Evolutionary conservation across 805 yeast genomes (phyloP), one percentile per base, ranked within the genome.

Genomic region (Blastobotrys americana): DNA sequence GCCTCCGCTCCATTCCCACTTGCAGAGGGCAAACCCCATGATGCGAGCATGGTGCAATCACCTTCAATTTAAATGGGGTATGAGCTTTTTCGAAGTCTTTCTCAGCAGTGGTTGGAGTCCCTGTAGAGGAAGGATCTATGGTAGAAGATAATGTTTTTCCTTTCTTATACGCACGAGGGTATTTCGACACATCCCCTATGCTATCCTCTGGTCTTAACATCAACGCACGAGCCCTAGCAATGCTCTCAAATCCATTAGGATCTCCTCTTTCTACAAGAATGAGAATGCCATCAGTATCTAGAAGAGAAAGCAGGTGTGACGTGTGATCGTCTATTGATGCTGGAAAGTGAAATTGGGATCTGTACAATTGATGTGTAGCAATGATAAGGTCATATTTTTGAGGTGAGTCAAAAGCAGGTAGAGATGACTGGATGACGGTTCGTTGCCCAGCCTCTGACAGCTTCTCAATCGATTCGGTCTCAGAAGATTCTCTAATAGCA

Each of bases 21-120:
- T 89, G 97, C 44, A 90, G 66, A 0, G 97, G 97, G 57, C 97
- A 89, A 52, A 70, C 73, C 9, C 80, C 76, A 55, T 87, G 96
- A 60, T 93, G 97, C 0, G 90, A 65, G 58, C 97, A 93, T 2
- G 98, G 98, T 0, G 96, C 96, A 16, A 90, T 58, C 5, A 90
- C 71, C 34, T 74, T 73, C 41, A 88, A 56, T 51, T 82, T 80
- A 57, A 74, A 71, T 57, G 74, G 63, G 23, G 37, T 37, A 8
- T 31, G 33, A 13, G 19, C 22, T n/a, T 13, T 4, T 17, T 36
- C 39, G 13, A 8, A 25, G 8, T 25, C 31, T 25, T 13, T 25
- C 31, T 25, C 41, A 21, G 34, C 36, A 13, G 38, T 39, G 38
- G n/a, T 43, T 40, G 37, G 38, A 8, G 47, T 39, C 47, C 5